A percentile compares a stretch with the other conserved stretches of the same genome.
These are phyloP conservation scores for Ceratocystis harringtonii DNA, from an alignment of 2,329 filamentous ascomycete species.

Conservation along the genomic window DNA sequence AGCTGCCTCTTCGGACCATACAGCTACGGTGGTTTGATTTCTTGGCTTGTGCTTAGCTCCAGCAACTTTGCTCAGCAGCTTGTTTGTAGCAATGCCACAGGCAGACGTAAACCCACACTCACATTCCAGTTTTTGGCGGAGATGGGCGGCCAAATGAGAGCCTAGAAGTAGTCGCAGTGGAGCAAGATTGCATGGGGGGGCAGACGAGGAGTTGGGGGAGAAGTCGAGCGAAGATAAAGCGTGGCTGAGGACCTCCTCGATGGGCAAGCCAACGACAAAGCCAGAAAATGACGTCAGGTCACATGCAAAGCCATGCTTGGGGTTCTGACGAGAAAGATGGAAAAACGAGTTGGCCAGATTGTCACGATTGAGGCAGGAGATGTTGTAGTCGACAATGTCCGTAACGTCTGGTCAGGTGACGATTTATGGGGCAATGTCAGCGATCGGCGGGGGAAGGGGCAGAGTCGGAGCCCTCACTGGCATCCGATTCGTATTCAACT, in stretches of 20 bases:
- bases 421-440: background rate
- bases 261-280: background rate
- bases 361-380: constrained; percentile 51
- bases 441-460: background rate
- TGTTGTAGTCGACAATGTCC: constrained; percentile 72
- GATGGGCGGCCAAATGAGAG: constrained; percentile 63
- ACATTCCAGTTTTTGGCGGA: constrained; percentile 58
- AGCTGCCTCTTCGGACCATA: constrained; percentile 43
- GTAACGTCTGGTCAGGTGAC: constrained; percentile 51
- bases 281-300: constrained; percentile 57
- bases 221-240: background rate
- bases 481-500: background rate
- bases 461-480: background rate
- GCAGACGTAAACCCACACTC: constrained; percentile 75
- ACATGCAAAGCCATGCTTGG: constrained; percentile 65
- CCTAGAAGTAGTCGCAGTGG: constrained; percentile 52
- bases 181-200: background rate
- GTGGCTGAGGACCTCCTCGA: background rate
- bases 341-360: constrained; percentile 61
- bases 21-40: constrained; percentile 70
- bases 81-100: constrained; percentile 76
- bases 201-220: background rate
- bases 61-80: constrained; percentile 70
- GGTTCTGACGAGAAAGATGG: constrained; percentile 55
- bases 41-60: constrained; percentile 76